Evolutionary conservation across 2,329 filamentous ascomycete genomes (phyloP).

Genomic region (Colletotrichum camelliae): DNA sequence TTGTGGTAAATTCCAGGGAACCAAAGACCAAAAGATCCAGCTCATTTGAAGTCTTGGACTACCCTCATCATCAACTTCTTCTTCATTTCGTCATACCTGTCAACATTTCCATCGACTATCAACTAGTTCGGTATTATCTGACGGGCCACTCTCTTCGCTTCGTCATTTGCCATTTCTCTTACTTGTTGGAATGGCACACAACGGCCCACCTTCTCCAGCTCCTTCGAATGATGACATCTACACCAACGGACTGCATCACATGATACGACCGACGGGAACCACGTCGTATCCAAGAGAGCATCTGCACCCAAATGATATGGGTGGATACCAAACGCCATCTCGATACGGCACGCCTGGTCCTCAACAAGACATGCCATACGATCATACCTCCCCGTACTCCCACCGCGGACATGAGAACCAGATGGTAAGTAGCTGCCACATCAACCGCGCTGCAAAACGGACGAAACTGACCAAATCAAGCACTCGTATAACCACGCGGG

Average conservation of each 20-base stretch:
- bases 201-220: constrained; percentile 50
- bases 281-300: constrained; percentile 29
- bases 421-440: constrained; percentile 1
- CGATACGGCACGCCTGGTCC: constrained; percentile 44
- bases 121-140: neutral
- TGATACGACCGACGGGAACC: constrained; percentile 49
- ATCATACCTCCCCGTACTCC: constrained; percentile 34
- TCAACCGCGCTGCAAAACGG: neutral
- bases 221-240: constrained; percentile 42
- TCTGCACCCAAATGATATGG: constrained; percentile 31
- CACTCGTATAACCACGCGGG: constrained; percentile 7
- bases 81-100: neutral
- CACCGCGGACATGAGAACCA: constrained; percentile 24
- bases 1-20: neutral
- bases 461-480: neutral
- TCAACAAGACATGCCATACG: constrained; percentile 31
- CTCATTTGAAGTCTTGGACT: neutral
- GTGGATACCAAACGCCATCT: constrained; percentile 38
- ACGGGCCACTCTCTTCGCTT: neutral
- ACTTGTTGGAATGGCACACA: constrained; percentile 38
- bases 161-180: neutral
- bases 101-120: neutral
- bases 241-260: constrained; percentile 46
- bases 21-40: neutral
- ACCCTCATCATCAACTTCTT: neutral